Evolutionary conservation across 2,329 filamentous ascomycete species (phyloP).

Genomic region (Trichothecium sympodiale): DNA sequence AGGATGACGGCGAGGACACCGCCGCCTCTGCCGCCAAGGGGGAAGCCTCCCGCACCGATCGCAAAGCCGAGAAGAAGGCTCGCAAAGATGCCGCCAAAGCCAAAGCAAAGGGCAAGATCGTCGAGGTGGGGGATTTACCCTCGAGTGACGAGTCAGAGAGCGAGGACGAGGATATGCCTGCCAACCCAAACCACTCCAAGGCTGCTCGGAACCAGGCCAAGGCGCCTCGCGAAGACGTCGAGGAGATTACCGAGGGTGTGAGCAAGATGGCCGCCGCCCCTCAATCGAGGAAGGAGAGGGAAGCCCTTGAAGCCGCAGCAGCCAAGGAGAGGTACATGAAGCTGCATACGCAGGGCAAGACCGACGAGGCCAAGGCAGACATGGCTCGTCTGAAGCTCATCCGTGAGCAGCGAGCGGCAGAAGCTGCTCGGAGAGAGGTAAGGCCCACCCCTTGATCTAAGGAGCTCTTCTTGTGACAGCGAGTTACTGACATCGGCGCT

Average conservation of each 20-base stretch:
- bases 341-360: conserved; percentile 89
- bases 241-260: conserved; percentile 41
- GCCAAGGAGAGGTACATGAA: conserved; percentile 87
- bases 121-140: conserved; percentile 79
- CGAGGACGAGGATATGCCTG: conserved; percentile 56
- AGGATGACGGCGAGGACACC: conserved; percentile 34
- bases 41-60: conserved; percentile 61
- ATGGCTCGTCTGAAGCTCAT: conserved; percentile 73
- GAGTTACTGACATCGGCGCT: conserved; percentile 11
- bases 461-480: background rate
- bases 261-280: conserved; percentile 31
- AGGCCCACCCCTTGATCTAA: conserved; percentile 1
- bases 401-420: conserved; percentile 74
- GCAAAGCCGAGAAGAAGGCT: conserved; percentile 77
- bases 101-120: conserved; percentile 56
- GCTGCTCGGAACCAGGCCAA: conserved; percentile 50
- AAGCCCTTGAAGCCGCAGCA: conserved; percentile 77
- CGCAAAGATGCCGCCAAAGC: conserved; percentile 84
- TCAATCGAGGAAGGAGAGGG: conserved; percentile 35
- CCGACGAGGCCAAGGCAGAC: conserved; percentile 86
- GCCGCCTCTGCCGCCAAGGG: conserved; percentile 29
- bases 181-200: conserved; percentile 87
- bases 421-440: conserved; percentile 73
- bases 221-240: conserved; percentile 21
- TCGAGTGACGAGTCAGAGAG: conserved; percentile 54